Evolutionary conservation across 2,329 filamentous ascomycete species (phyloP), one percentile per base, ranked within the genome.

Genomic region (Pseudogymnoascus sp.): DNA sequence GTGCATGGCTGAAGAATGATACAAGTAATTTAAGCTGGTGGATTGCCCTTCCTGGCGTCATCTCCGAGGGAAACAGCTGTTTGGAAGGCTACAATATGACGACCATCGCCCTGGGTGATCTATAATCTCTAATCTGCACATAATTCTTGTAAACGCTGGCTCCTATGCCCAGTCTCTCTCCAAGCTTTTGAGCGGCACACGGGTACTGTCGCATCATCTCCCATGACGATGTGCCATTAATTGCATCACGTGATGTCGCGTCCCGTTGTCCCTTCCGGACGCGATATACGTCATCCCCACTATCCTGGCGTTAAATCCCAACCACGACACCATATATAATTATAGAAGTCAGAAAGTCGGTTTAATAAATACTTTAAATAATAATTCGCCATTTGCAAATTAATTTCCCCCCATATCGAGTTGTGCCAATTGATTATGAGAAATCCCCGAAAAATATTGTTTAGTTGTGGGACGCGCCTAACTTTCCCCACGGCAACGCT

Each of bases 381-480:
- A 31, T 53, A 18, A 53, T 34, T 7, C 11, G 6, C 25, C 7
- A 3, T 53, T 53, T 34, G 7, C 46, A 31, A 31, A 18, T 11
- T 31, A 53, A 12, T 53, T 34, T 53, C 34, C 4, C 5, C 31
- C n/a, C 10, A 53, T 53, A 16, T 18, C 21, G 8, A 34, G 46
- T 31, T 53, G 46, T 53, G 46, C 16, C 46, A n/a, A 53, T 53
- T 53, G 25, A 53, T 53, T 53, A 53, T 18, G 7, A 31, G 25
- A 53, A 53, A 18, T 31, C 16, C 46, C 5, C 46, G 6, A 18
- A 53, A 53, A 34, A 25, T 18, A 34, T 53, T 53, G 46, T 53
- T 53, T 53, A 53, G 46, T 53, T 53, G 46, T 53, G 46, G 46
- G 46, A 53, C 46, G 46, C 46, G 46, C 46, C 46, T 53, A 53